A percentile compares a stretch with the other conserved stretches of the same genome.
phyloP scores from a whole-genome alignment of 768 basidiomycete genomes.

The Suillus sp. region DNA sequence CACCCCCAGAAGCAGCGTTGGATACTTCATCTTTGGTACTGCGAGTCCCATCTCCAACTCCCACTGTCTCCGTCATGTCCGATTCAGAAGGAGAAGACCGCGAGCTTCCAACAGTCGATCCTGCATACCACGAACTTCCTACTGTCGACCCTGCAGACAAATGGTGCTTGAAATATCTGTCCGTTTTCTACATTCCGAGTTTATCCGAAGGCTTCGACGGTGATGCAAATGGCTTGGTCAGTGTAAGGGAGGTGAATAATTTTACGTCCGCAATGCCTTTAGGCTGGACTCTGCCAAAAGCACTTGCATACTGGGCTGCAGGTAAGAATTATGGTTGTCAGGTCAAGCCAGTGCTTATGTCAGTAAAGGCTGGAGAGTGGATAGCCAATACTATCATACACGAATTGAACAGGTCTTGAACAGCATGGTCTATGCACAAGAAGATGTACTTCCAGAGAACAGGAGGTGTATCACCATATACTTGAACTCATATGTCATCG shows the following conservation, averaged over 20 bases:
- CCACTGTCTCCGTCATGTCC: background rate
- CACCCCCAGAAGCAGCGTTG: background rate
- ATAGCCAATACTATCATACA: background rate
- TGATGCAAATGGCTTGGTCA: conserved; percentile 43
- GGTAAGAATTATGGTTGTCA: conserved; percentile 24
- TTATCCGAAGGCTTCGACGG: conserved; percentile 45
- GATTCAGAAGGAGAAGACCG: conserved; percentile 1
- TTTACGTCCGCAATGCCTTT: conserved; percentile 34
- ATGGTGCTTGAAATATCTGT: conserved; percentile 3
- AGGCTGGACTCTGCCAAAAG: conserved; percentile 35
- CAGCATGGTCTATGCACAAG: conserved; percentile 22
- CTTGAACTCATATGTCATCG: conserved; percentile 16
- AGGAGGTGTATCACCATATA: conserved; percentile 28
- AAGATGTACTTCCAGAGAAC: conserved; percentile 5
- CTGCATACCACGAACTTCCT: background rate
- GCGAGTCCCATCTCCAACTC: background rate
- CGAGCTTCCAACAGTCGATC: background rate
- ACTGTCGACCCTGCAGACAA: background rate
- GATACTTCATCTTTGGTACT: background rate
- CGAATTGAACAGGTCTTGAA: conserved; percentile 2
- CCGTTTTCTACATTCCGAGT: conserved; percentile 25
- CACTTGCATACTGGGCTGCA: conserved; percentile 38
- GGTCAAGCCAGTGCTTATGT: conserved; percentile 27
- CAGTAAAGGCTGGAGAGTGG: background rate
- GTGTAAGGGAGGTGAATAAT: conserved; percentile 35